Evolutionary conservation across 2,329 filamentous ascomycete species (phyloP).

Genomic region (Nannizziopsis barbatae): DNA sequence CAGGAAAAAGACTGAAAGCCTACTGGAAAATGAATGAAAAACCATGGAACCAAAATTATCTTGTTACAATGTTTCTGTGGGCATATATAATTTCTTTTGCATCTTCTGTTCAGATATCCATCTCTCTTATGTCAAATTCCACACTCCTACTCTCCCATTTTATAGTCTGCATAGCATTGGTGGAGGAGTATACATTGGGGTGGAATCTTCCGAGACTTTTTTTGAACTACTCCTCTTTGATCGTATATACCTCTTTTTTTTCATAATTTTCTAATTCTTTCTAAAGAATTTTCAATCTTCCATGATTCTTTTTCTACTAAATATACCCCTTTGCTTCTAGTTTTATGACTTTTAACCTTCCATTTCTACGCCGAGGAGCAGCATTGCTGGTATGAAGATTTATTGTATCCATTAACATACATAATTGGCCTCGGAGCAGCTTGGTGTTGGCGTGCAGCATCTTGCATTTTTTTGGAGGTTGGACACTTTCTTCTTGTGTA

Average conservation of each 20-base stretch:
- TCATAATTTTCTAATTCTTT: conserved; percentile 2
- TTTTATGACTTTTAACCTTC: neutral
- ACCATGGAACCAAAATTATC: neutral
- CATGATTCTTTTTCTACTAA: neutral
- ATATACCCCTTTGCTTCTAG: neutral
- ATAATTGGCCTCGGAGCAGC: conserved; percentile 3
- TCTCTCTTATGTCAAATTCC: too few relatives aligned
- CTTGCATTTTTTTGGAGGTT: conserved; percentile 9
- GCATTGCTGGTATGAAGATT: neutral
- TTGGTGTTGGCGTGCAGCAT: conserved; percentile 1
- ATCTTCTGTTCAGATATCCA: too few relatives aligned
- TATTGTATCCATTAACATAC: conserved; percentile 1
- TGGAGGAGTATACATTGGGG: neutral
- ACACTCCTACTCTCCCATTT: too few relatives aligned
- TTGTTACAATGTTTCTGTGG: neutral
- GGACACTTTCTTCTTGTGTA: conserved; percentile 6
- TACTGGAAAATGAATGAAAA: neutral
- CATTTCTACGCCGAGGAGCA: neutral
- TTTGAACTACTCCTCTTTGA: neutral
- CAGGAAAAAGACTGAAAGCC: conserved; percentile 13
- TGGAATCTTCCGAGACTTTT: neutral
- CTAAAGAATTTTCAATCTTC: neutral
- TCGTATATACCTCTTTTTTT: neutral
- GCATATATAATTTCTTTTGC: too few relatives aligned
- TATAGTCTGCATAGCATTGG: neutral